Conservation (phyloP, 495 filamentous ascomycete species). For the Podospora appendiculata region DNA sequence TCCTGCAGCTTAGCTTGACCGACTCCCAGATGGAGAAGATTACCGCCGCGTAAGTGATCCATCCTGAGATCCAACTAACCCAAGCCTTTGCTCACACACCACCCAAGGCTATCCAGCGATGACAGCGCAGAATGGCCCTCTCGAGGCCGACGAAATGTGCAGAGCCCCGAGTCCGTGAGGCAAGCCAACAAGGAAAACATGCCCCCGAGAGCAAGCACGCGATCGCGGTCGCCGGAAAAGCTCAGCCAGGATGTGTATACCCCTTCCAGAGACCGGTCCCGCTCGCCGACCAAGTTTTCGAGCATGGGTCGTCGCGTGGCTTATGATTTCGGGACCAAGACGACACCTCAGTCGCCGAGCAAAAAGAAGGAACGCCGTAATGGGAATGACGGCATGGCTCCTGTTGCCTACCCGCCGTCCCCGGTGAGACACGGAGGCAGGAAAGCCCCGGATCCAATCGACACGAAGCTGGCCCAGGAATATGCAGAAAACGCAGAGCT, state of each 20-base stretch:
- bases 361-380: not conserved
- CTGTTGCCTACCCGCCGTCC: not conserved
- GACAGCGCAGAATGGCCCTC: not conserved
- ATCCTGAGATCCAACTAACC: too few species aligned
- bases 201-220: not conserved
- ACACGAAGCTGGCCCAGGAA: conserved; percentile 10
- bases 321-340: not conserved
- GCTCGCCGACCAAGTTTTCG: conserved; percentile 15
- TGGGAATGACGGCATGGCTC: not conserved
- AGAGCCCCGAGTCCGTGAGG: not conserved
- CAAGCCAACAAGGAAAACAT: not conserved
- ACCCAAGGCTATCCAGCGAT: conserved; percentile 8
- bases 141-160: not conserved
- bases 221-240: conserved; percentile 14
- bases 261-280: conserved; percentile 9
- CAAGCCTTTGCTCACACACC: too few species aligned
- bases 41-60: conserved; percentile 11
- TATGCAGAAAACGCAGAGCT: not conserved
- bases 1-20: conserved; percentile 19
- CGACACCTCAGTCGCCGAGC: conserved; percentile 1
- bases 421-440: not conserved
- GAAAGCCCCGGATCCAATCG: not conserved
- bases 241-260: not conserved
- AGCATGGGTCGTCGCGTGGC: conserved; percentile 1
- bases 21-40: conserved; percentile 18